Base-by-base conservation (phyloP, 2,329 filamentous ascomycete genomes). In the Claviceps sp. region DNA sequence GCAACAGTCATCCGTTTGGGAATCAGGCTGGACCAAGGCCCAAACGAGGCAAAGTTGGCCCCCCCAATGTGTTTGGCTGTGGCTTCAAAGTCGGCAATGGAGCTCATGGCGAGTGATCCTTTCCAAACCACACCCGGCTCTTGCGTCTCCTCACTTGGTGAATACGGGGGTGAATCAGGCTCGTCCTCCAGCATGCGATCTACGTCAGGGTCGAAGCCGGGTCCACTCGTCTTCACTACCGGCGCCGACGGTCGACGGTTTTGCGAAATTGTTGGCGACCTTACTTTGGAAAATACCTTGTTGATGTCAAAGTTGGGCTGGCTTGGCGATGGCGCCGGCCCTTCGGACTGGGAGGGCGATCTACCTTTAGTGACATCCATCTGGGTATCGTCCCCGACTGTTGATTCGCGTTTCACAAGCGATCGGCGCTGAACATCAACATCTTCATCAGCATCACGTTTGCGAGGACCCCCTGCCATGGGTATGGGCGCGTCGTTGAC, bases 171-270 rank as follows among this genome's bases (percentile, higher is more conserved):
- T 1, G 87, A 90, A 14, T 85, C 80, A 47, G 86, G 86, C 30
- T 84, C 82, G 55, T 95, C 89, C 60, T 90, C 80, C 7, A 97
- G 78, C 59, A 98, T 74, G 42, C 89, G 81, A 65, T 98, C 93
- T 19, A 98, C 87, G 55, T 97, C 93, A 2, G 87, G 80, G 65
- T 98, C 91, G 14, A 86, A 81, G 16, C 80, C 85, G 1, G 84
- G 77, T 1, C 82, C 80, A 52, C 72, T 69, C 5, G 72, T 68
- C 14, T 71, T 64, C 59, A 66, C 57, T 43, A 69, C 66, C 39
- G 72, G 68, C 51, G 77, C 70, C 47, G 74, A 81, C 43, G 72
- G 67, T 46, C 74, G 71, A 42, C 73, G 72, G 56, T 66, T 69
- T 53, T 70, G 67, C 47, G 73, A 67, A 53, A 68, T 65, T 49